These are phyloP conservation scores for Amaranthus tricolor DNA, from an alignment of 179 eudicot species.

Conservation along the genomic window DNA sequence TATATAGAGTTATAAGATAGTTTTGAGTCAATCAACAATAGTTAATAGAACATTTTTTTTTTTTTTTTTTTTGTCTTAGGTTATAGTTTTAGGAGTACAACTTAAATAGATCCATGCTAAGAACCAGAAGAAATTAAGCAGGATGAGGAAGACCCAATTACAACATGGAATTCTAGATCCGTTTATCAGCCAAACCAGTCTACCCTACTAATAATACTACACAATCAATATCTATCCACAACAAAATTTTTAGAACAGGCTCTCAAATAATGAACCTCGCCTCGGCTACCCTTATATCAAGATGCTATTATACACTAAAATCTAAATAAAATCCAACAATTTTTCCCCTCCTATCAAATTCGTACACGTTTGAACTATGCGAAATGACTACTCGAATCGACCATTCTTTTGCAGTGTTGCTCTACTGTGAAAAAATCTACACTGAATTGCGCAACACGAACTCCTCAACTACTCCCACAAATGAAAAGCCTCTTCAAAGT, in stretches of 20 bases:
- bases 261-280: conserved; percentile 5
- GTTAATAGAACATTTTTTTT: no score
- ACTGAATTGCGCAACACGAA: conserved; percentile 20
- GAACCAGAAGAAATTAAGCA: conserved; percentile 15
- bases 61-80: no score
- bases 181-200: conserved; percentile 19
- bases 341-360: conserved; percentile 17
- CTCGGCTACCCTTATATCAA: conserved; percentile 10
- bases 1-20: no score
- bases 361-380: conserved; percentile 4
- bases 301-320: conserved; percentile 29
- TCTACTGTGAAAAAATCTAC: conserved; percentile 6
- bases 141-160: conserved; percentile 19
- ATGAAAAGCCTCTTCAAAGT: neutral
- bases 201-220: conserved; percentile 16
- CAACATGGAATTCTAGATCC: conserved; percentile 26
- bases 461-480: neutral
- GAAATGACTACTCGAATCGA: conserved; percentile 23
- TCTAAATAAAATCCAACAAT: conserved; percentile 23
- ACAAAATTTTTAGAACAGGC: conserved; percentile 29
- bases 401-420: conserved; percentile 19
- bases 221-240: conserved; percentile 5
- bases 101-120: neutral
- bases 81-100: no score
- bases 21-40: no score